Evolutionary conservation across 169 alveolate species (phyloP), one percentile per base, ranked within the genome.

Genomic region (Cryptosporidium baileyi): DNA sequence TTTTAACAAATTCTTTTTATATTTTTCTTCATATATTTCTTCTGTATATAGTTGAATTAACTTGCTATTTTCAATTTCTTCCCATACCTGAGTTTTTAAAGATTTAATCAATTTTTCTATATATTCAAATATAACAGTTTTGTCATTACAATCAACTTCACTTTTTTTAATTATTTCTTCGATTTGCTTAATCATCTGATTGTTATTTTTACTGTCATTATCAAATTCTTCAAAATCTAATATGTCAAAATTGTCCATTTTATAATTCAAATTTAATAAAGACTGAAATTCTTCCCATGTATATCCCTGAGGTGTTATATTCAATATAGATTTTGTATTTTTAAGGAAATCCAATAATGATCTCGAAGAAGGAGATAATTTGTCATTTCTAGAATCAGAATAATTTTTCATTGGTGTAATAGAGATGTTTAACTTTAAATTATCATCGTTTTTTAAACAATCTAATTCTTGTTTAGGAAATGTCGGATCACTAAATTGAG

Each of bases 271-370:
- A 59, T 57, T 38, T 30, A 74, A 59, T 15, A 74, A 28, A 13
- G 85, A 54, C 11, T 52, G 67, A 19, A 74, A 74, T n/a, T 74
- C 85, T 1, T 74, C 74, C 85, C 85, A 74, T 52, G 85, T 74
- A 54, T 74, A 74, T 5, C 85, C 85, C 30, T 74, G 63, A 36
- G 85, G 85, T 17, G 41, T 43, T 36, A 57, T 74, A 54, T 74
- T 57, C 28, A 54, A 54, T 51, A 74, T 74, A 4, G 85, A 54
- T 26, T 65, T 65, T 9, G 81, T 44, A 8, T 34, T 65, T 15
- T 65, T 45, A 28, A 65, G n/a, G 13, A 62, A 65, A 19, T 65
- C 47, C 54, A 74, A 34, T 6, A 74, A 59, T 22, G 85, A 6
- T 7, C 34, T 67, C 17, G 85, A 54, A 11, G 41, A 38, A 8